Percentiles rank a stretch among this genome's conserved stretches.
These are phyloP conservation scores for Boletus sp. DNA, from an alignment of 1,284 basidiomycete species.

Conservation along the genomic window DNA sequence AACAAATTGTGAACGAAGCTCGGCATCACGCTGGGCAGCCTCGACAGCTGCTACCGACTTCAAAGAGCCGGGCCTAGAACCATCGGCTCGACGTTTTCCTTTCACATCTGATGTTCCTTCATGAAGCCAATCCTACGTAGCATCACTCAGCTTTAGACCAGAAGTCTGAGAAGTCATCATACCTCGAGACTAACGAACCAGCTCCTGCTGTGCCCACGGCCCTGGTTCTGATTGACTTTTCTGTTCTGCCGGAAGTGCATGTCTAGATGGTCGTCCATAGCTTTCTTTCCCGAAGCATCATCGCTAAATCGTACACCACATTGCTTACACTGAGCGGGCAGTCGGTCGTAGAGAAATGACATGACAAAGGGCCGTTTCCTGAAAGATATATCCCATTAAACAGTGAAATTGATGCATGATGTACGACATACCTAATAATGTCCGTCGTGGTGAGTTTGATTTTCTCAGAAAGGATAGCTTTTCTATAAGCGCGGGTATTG, in stretches of 20 bases:
- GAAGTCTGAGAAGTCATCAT: constrained; percentile 30
- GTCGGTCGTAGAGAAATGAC: constrained; percentile 68
- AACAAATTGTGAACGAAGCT: constrained; percentile 76
- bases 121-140: constrained; percentile 76
- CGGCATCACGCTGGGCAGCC: constrained; percentile 65
- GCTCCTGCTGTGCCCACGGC: constrained; percentile 84
- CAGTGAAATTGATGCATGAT: background rate
- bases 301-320: constrained; percentile 88
- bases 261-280: constrained; percentile 88
- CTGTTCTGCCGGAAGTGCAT: constrained; percentile 97
- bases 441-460: constrained; percentile 70
- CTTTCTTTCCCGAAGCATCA: constrained; percentile 65
- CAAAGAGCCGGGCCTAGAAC: constrained; percentile 44
- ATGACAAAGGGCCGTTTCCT: constrained; percentile 63
- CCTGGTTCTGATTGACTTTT: constrained; percentile 78
- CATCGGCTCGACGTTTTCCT: constrained; percentile 60
- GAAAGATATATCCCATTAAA: constrained; percentile 10
- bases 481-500: constrained; percentile 64
- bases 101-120: constrained; percentile 57
- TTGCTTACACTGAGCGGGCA: constrained; percentile 88
- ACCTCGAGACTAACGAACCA: constrained; percentile 90
- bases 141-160: constrained; percentile 15
- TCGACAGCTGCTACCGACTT: constrained; percentile 65
- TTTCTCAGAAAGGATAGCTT: constrained; percentile 63
- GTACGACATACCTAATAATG: constrained; percentile 59